These are phyloP conservation scores for Cardamine resedifolia DNA, from an alignment of 345 rosid genomes.

Conservation along the genomic window DNA sequence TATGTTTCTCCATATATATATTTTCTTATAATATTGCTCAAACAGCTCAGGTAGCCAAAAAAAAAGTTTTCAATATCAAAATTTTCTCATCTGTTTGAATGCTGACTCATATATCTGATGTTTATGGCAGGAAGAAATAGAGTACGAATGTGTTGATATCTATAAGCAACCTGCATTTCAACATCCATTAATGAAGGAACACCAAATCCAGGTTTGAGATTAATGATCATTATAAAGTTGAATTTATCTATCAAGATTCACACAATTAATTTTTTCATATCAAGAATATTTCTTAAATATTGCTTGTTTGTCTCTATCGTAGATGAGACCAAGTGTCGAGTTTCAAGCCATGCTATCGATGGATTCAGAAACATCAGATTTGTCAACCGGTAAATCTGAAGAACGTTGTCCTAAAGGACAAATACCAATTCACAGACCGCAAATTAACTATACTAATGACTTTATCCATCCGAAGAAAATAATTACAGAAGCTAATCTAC, in stretches of 20 bases:
- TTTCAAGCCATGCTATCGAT: constrained; percentile 8
- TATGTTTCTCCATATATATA: neutral
- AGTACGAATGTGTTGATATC: constrained; percentile 19
- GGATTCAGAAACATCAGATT: neutral
- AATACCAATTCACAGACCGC: constrained; percentile 22
- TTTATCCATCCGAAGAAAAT: neutral
- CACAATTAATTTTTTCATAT: neutral
- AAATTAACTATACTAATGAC: neutral
- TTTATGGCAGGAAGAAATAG: constrained; percentile 11
- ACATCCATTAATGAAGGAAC: constrained; percentile 17
- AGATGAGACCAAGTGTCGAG: constrained; percentile 29
- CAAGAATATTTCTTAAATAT: neutral
- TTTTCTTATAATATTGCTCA: neutral
- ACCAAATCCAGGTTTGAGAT: constrained; percentile 6
- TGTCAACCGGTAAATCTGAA: neutral
- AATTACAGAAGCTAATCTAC: constrained; percentile 10
- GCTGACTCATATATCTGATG: neutral
- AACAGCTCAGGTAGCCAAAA: constrained; percentile 1
- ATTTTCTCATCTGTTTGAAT: neutral
- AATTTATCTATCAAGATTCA: neutral
- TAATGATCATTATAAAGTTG: neutral
- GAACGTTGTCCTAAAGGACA: constrained; percentile 23
- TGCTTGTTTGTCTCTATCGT: neutral
- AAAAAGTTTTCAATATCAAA: neutral
- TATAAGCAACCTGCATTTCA: constrained; percentile 29